These are phyloP conservation scores for Fraxinus quadrangulata DNA, from an alignment of 257 asterid species.

Conservation along the genomic window DNA sequence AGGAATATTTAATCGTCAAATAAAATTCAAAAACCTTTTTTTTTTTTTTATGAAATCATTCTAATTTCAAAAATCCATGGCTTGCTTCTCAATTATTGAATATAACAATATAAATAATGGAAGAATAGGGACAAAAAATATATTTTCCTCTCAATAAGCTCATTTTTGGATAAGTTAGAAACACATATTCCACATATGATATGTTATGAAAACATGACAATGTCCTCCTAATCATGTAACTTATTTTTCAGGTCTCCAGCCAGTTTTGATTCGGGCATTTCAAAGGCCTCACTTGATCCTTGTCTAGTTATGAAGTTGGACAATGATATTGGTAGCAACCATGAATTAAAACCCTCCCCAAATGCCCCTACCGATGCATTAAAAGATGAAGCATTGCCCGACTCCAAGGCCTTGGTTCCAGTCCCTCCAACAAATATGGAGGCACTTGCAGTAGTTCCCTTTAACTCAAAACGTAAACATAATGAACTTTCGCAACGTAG, in stretches of 20 bases:
- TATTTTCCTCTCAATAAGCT: not conserved
- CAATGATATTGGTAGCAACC: slow-evolving; percentile 31
- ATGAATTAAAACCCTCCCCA: slow-evolving; percentile 37
- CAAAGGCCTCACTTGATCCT: slow-evolving; percentile 43
- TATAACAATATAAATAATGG: not conserved
- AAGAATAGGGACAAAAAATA: not conserved
- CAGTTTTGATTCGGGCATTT: slow-evolving; percentile 54
- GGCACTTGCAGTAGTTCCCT: slow-evolving; percentile 57
- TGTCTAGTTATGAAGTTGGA: slow-evolving; percentile 41
- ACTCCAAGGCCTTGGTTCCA: slow-evolving; percentile 66
- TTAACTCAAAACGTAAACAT: slow-evolving; percentile 57
- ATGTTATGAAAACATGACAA: not conserved
- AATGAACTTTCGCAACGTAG: slow-evolving; percentile 83
- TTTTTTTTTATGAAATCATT: too few relatives aligned
- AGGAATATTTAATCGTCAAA: not conserved
- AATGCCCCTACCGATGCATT: slow-evolving; percentile 33
- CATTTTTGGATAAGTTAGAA: not conserved
- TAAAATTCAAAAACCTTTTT: not conserved
- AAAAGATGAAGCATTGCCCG: slow-evolving; percentile 39
- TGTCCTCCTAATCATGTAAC: slow-evolving; percentile 8
- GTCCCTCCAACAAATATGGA: slow-evolving; percentile 45
- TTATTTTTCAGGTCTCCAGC: slow-evolving; percentile 52
- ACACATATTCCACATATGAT: not conserved
- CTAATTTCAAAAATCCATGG: not conserved
- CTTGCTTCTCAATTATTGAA: not conserved